Evolutionary conservation across 805 yeast species (phyloP), one percentile per base, ranked within the genome.

Genomic region (Saccharomycopsis amapae): DNA sequence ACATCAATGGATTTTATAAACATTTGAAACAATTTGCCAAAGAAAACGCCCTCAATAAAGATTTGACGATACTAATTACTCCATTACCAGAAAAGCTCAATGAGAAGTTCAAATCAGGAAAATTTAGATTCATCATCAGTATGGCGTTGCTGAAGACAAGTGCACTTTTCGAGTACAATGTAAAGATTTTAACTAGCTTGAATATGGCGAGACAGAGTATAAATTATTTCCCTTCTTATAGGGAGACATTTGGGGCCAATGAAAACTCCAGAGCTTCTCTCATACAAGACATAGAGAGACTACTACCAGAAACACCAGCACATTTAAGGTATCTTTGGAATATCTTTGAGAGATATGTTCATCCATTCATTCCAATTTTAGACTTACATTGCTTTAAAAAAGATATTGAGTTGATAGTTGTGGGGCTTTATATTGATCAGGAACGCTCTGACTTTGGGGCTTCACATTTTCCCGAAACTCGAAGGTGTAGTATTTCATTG

Each of bases 391-490:
- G 18, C 9, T 42, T 49, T 30, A 41, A 49, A 26, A 24, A 37
- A 17, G 53, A 49, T 38, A 17, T 49, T 19, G 53, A 49, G 32
- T 28, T 49, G 24, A 37, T 44, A n/a, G 26, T 49, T 40, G 38
- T 40, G 3, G 53, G 53, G 1, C 20, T 49, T 12, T 23, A 35
- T 19, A 25, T 49, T 5, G 31, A 32, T 15, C 9, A 10, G 9
- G 10, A 12, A 36, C 12, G 15, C 19, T 6, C 26, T 12, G 28
- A 23, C 15, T 9, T 31, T 7, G 35, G 35, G 17, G 17, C 7
- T 9, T 5, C 22, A 6, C 22, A 15, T 17, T 28, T 30, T n/a
- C n/a, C n/a, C n/a, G n/a, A n/a, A n/a, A n/a, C n/a, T n/a, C n/a
- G n/a, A n/a, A n/a, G n/a, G n/a, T n/a, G n/a, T n/a, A 30, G 25